These are phyloP conservation scores for Symbiotaphrina buchneri DNA, from an alignment of 495 filamentous ascomycete species.

Conservation along the genomic window DNA sequence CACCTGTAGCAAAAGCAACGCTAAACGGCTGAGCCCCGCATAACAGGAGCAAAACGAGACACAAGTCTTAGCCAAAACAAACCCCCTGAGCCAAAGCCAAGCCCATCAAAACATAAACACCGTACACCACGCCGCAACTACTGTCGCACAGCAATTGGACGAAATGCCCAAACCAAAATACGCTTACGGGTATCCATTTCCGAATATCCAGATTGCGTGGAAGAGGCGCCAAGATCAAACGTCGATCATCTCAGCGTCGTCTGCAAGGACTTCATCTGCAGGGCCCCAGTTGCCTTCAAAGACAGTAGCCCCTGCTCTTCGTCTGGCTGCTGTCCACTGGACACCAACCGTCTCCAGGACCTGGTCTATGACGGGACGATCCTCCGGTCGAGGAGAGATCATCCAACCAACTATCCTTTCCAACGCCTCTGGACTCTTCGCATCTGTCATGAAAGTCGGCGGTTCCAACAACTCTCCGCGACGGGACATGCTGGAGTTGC, in stretches of 20 bases:
- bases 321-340: conserved; percentile 50
- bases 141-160: too few species aligned
- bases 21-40: too few species aligned
- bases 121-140: too few species aligned
- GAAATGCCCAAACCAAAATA: too few species aligned
- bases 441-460: conserved; percentile 69
- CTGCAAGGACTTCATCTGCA: conserved; percentile 42
- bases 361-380: conserved; percentile 52
- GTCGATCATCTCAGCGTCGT: conserved; percentile 55
- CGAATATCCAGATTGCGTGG: too few species aligned
- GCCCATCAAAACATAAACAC: too few species aligned
- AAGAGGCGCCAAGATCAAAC: too few species aligned
- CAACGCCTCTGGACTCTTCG: conserved; percentile 41
- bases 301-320: conserved; percentile 67
- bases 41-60: too few species aligned
- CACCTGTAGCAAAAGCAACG: too few species aligned
- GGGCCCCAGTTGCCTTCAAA: conserved; percentile 95
- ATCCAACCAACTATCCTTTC: conserved; percentile 77
- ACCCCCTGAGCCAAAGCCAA: too few species aligned
- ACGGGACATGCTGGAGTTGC: conserved; percentile 4
- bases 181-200: too few species aligned
- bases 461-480: conserved; percentile 51
- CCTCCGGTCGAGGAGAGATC: conserved; percentile 51
- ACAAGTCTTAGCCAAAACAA: too few species aligned
- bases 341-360: conserved; percentile 45